Conservation (phyloP, 495 filamentous ascomycete genomes). For the Apiosordaria backusii region DNA sequence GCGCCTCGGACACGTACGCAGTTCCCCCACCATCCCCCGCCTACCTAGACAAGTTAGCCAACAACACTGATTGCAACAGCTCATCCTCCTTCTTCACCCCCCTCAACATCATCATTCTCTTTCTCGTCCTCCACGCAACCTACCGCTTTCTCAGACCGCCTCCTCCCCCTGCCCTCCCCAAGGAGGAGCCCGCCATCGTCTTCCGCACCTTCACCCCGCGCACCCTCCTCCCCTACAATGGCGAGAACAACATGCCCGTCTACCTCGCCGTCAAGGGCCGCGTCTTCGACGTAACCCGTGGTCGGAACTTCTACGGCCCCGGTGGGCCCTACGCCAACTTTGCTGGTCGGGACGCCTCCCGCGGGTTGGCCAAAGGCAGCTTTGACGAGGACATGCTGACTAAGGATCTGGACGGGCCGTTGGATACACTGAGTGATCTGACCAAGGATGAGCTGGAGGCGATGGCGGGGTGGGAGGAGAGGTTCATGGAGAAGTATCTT, state of each 20-base stretch:
- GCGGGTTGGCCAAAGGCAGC: conserved; percentile 85
- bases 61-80: conserved; percentile 21
- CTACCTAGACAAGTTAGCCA: conserved; percentile 18
- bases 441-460: conserved; percentile 75
- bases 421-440: conserved; percentile 77
- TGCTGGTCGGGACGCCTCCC: conserved; percentile 86
- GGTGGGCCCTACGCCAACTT: conserved; percentile 93
- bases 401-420: conserved; percentile 78
- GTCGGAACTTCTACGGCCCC: conserved; percentile 89
- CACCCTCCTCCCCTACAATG: conserved; percentile 84
- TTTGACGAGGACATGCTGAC: conserved; percentile 98
- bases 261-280: conserved; percentile 80
- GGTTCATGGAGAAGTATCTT: conserved; percentile 90
- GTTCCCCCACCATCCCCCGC: conserved; percentile 17
- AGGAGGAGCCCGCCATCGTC: conserved; percentile 68
- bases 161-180: conserved; percentile 55
- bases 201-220: conserved; percentile 90
- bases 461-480: conserved; percentile 84
- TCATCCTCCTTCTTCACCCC: conserved; percentile 67
- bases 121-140: conserved; percentile 63
- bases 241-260: conserved; percentile 66
- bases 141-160: conserved; percentile 61
- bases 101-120: conserved; percentile 72
- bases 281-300: conserved; percentile 83
- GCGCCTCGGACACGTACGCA: conserved; percentile 14